Evolutionary conservation across 1,284 basidiomycete genomes (phyloP).

Genomic region (Tilletia setariae): DNA sequence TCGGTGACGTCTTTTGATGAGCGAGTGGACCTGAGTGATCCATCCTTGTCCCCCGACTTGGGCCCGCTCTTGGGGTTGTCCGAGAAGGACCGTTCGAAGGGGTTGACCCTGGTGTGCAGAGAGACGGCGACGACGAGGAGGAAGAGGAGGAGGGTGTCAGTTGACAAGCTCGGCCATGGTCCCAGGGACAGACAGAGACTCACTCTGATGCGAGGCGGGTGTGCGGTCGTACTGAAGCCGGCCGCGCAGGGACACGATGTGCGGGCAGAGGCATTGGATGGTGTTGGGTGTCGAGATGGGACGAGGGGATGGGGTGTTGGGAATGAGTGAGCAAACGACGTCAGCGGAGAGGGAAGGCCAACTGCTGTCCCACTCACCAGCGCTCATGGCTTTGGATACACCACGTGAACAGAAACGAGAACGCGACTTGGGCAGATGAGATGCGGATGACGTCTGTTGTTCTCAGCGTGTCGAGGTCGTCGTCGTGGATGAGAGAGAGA

Average conservation of each 20-base stretch:
- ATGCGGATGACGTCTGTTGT: neutral
- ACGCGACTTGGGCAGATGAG: neutral
- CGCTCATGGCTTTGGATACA: neutral
- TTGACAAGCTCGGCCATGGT: too few species aligned
- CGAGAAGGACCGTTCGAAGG: constrained; percentile 91
- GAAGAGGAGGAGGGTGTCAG: neutral
- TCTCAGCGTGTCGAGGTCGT: neutral
- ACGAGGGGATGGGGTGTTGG: neutral
- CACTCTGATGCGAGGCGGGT: constrained; percentile 13
- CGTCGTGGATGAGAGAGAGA: neutral
- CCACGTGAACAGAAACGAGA: too few species aligned
- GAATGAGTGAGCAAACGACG: neutral
- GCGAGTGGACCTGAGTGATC: constrained; percentile 16
- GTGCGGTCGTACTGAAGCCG: constrained; percentile 12
- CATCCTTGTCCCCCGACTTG: constrained; percentile 27
- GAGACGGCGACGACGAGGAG: neutral
- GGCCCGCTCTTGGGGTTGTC: constrained; percentile 55
- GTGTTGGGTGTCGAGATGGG: neutral
- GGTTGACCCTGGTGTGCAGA: constrained; percentile 61
- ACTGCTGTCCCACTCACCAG: neutral
- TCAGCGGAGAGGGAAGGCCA: neutral
- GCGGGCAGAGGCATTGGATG: constrained; percentile 1
- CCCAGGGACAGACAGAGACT: neutral
- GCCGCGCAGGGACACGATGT: constrained; percentile 2
- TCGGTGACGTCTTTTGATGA: constrained; percentile 20